phyloP scores from a whole-genome alignment of 2,329 filamentous ascomycete species.

The Neofusicoccum ribis region DNA sequence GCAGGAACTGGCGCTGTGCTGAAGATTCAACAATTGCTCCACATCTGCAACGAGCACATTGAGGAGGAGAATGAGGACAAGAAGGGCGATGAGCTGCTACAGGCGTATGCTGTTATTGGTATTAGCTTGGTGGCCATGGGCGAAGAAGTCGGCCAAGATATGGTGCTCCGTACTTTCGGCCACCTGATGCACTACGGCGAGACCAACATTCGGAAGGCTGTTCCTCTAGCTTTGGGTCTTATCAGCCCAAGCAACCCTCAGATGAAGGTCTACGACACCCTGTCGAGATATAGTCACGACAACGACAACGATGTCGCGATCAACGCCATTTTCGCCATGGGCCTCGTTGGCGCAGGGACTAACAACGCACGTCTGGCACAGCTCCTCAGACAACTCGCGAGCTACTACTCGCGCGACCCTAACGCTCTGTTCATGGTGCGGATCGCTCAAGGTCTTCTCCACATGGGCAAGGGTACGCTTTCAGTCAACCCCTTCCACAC shows the following conservation, averaged over 20 bases:
- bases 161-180: constrained; percentile 95
- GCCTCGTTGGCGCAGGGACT: constrained; percentile 90
- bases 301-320: constrained; percentile 98
- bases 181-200: constrained; percentile 99
- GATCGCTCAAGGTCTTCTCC: constrained; percentile 93
- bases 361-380: constrained; percentile 98
- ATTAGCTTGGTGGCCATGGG: constrained; percentile 96
- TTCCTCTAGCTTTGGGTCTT: constrained; percentile 93
- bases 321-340: constrained; percentile 99
- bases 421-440: constrained; percentile 98
- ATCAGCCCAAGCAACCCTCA: constrained; percentile 97
- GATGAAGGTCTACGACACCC: constrained; percentile 99
- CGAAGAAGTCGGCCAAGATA: constrained; percentile 96
- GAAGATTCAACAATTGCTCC: constrained; percentile 94
- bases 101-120: constrained; percentile 93
- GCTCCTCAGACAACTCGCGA: constrained; percentile 88
- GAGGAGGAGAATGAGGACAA: constrained; percentile 88
- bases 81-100: constrained; percentile 91
- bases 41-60: constrained; percentile 97
- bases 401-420: constrained; percentile 96
- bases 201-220: constrained; percentile 92
- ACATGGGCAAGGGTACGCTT: constrained; percentile 99
- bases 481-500: constrained; percentile 99
- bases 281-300: constrained; percentile 97
- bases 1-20: constrained; percentile 94